phyloP scores from a whole-genome alignment of 2,329 filamentous ascomycete species.

The Epichloe sp. region DNA sequence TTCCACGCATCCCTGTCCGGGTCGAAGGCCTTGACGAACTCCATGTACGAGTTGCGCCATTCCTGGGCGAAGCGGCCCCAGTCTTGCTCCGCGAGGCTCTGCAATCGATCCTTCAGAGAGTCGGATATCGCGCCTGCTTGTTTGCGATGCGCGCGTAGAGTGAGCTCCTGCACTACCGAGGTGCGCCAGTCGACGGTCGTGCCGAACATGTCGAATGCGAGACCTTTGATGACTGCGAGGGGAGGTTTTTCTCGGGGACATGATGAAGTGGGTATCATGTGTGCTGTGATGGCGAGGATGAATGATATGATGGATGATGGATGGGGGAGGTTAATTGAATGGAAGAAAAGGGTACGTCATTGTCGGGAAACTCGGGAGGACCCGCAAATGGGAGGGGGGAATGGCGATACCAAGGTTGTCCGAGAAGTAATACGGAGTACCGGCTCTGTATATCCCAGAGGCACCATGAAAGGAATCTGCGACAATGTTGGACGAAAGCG shows the following conservation, averaged over 20 bases:
- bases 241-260: constrained; percentile 7
- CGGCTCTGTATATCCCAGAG: no score
- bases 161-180: constrained; percentile 48
- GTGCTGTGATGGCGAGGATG: no score
- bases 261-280: not conserved
- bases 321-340: no score
- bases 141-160: constrained; percentile 33
- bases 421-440: no score
- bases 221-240: constrained; percentile 34
- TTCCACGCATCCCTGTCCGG: constrained; percentile 41
- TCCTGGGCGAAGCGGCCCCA: constrained; percentile 55
- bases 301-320: no score
- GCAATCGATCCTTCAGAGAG: constrained; percentile 32
- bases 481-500: no score
- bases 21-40: constrained; percentile 44
- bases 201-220: constrained; percentile 68
- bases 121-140: constrained; percentile 34
- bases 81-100: constrained; percentile 38
- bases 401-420: no score
- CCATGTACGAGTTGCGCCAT: constrained; percentile 53
- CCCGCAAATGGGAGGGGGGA: no score
- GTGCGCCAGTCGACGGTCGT: constrained; percentile 70
- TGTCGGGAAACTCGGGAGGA: no score
- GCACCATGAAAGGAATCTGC: no score
- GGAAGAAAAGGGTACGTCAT: no score